Conservation (phyloP, 1,139 yeast species). For the Debaryomycetaceae sp. region DNA sequence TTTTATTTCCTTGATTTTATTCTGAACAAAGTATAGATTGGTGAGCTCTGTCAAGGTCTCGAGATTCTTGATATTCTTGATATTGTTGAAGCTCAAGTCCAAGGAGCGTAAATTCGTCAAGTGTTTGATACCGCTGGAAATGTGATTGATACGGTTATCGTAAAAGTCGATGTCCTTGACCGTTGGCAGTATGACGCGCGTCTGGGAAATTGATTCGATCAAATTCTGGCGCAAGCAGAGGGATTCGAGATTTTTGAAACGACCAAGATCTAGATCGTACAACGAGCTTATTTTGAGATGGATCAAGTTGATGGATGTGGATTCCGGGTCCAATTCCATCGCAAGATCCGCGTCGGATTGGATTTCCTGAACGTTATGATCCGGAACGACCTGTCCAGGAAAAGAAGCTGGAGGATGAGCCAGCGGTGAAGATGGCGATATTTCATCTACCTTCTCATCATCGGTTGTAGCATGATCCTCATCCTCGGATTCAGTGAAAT, state of each 20-base stretch:
- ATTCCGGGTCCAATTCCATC: conserved; percentile 47
- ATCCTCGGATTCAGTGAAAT: conserved; percentile 4
- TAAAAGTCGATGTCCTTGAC: conserved; percentile 79
- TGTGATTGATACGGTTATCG: conserved; percentile 85
- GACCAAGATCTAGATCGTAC: conserved; percentile 48
- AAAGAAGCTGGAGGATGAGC: conserved; percentile 29
- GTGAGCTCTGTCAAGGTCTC: conserved; percentile 52
- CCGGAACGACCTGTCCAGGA: conserved; percentile 46
- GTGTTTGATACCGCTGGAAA: conserved; percentile 56
- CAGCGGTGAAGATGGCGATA: too few species aligned
- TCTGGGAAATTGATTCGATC: conserved; percentile 59
- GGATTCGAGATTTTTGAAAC: conserved; percentile 48
- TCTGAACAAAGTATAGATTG: conserved; percentile 78
- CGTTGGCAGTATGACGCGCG: conserved; percentile 47
- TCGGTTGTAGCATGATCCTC: too few species aligned
- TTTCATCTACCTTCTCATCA: too few species aligned
- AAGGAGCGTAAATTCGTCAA: conserved; percentile 47
- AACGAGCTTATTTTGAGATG: conserved; percentile 68
- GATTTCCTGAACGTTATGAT: conserved; percentile 33
- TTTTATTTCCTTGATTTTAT: conserved; percentile 66
- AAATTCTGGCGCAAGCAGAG: conserved; percentile 80
- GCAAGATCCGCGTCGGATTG: conserved; percentile 53
- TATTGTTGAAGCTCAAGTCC: conserved; percentile 86
- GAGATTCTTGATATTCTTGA: conserved; percentile 75
- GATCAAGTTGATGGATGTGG: conserved; percentile 61